A percentile compares a stretch with the other conserved stretches of the same genome.
These are phyloP conservation scores for Isatis tinctoria DNA, from an alignment of 345 rosid species.

Conservation along the genomic window DNA sequence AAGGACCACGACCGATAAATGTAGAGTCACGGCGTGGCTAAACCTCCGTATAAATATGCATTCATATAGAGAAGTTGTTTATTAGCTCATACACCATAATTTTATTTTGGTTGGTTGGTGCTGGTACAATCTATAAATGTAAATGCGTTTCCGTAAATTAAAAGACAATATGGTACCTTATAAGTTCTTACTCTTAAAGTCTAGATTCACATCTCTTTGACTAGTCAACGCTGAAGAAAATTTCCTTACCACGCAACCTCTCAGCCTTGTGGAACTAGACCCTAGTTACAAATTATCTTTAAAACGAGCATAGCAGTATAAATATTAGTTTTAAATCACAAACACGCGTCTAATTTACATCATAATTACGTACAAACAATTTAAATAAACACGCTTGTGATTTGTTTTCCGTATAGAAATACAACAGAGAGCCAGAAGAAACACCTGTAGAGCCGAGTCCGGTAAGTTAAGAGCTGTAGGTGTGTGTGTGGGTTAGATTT, in stretches of 20 bases:
- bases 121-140: not conserved
- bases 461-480: conserved; percentile 2
- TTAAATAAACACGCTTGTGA: conserved; percentile 6
- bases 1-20: conserved; percentile 1
- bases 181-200: not conserved
- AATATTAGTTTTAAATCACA: not conserved
- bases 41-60: not conserved
- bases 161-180: not conserved
- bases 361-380: conserved; percentile 4
- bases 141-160: not conserved
- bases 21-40: not conserved
- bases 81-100: not conserved
- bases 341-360: conserved; percentile 9
- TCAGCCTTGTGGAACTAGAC: conserved; percentile 40
- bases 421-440: not conserved
- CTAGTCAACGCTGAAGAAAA: not conserved
- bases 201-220: not conserved
- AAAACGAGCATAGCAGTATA: not conserved
- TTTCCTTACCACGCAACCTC: not conserved
- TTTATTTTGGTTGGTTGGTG: not conserved
- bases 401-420: not conserved
- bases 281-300: conserved; percentile 56
- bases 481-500: conserved; percentile 4
- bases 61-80: not conserved
- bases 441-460: not conserved